Evolutionary conservation across 2,329 filamentous ascomycete genomes (phyloP).

Genomic region (Sporothrix humicola): DNA sequence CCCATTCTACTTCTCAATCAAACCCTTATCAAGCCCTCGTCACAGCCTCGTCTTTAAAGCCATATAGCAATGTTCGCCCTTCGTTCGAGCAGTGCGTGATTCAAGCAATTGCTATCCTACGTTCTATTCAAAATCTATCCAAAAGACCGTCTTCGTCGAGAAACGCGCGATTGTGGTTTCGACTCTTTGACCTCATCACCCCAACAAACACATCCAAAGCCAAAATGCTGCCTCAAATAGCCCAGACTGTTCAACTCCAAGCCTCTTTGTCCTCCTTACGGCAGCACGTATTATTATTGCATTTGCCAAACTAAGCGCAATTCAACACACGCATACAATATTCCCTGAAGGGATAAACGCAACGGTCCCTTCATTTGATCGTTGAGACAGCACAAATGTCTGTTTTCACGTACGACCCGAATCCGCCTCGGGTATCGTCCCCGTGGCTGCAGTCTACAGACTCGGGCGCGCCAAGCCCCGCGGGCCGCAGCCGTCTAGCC

Average conservation of each 20-base stretch:
- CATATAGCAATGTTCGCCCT: conserved; percentile 18
- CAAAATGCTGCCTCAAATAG: conserved; percentile 36
- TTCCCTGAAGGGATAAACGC: background rate
- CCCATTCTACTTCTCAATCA: background rate
- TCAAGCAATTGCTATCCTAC: background rate
- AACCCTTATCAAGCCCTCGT: background rate
- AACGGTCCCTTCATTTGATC: background rate
- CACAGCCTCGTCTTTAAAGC: background rate
- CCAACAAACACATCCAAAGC: background rate
- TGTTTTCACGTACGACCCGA: conserved; percentile 92
- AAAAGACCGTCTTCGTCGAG: background rate
- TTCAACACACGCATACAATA: background rate
- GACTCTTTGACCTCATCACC: background rate
- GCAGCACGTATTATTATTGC: conserved; percentile 13
- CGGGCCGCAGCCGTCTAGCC: background rate
- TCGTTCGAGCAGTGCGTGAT: conserved; percentile 5
- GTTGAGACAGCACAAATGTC: conserved; percentile 66
- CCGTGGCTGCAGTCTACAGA: conserved; percentile 75
- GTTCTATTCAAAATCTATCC: background rate
- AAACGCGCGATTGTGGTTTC: background rate
- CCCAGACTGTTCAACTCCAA: background rate
- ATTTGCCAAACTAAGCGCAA: background rate
- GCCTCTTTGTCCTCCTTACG: conserved; percentile 30
- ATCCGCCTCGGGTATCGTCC: conserved; percentile 85
- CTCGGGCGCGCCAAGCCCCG: conserved; percentile 40